These are phyloP conservation scores for Fusarium domesticum DNA, from an alignment of 2,329 filamentous ascomycete genomes.

Conservation along the genomic window DNA sequence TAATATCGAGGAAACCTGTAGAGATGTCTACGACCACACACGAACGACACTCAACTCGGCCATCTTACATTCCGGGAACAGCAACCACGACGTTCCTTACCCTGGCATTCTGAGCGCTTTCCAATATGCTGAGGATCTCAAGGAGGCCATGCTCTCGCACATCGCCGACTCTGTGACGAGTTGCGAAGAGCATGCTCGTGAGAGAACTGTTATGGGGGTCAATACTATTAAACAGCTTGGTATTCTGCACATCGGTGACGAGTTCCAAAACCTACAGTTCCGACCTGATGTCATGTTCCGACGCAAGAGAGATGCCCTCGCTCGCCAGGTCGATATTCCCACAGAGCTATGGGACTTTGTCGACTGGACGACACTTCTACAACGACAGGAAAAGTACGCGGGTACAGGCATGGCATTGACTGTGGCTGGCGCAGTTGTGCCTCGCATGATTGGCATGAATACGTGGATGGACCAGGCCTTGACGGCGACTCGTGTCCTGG, in stretches of 20 bases:
- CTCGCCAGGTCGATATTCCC: conserved; percentile 80
- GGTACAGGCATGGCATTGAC: conserved; percentile 94
- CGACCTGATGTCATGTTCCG: conserved; percentile 92
- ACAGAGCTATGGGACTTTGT: conserved; percentile 93
- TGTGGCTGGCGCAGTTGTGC: conserved; percentile 79
- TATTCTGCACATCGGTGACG: conserved; percentile 80
- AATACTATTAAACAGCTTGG: conserved; percentile 86
- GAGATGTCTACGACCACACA: conserved; percentile 81
- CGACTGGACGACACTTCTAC: conserved; percentile 76
- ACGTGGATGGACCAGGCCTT: conserved; percentile 88
- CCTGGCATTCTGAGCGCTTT: conserved; percentile 82
- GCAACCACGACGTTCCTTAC: conserved; percentile 78
- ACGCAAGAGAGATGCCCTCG: conserved; percentile 74
- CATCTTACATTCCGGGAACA: conserved; percentile 73
- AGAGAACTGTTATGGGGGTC: conserved; percentile 74
- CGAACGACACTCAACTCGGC: conserved; percentile 70
- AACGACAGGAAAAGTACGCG: conserved; percentile 90
- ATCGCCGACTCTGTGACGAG: conserved; percentile 73
- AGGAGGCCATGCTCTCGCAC: conserved; percentile 84
- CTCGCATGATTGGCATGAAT: conserved; percentile 75
- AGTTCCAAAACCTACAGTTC: conserved; percentile 84
- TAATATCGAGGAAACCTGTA: conserved; percentile 80
- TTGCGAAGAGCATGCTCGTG: conserved; percentile 84
- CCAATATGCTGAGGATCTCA: conserved; percentile 89
- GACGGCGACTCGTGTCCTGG: conserved; percentile 74